phyloP scores from a whole-genome alignment of 176 grass and related monocot genomes.

The Canna indica region DNA sequence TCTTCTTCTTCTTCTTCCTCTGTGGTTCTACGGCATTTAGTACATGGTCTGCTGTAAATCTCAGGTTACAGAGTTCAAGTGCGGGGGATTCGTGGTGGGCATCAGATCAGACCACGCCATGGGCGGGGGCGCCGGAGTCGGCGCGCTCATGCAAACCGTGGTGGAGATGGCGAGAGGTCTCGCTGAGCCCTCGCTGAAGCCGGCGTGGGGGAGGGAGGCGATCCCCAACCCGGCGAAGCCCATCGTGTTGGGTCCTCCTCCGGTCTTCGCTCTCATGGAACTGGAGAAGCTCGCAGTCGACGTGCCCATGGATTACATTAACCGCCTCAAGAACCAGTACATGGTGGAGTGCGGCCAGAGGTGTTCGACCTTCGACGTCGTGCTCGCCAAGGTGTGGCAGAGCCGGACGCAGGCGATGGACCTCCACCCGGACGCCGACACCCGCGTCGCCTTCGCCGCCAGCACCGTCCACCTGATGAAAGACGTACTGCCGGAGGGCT shows the following conservation, averaged over 20 bases:
- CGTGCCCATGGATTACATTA: neutral
- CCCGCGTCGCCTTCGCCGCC: neutral
- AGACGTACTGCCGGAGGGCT: slow-evolving; percentile 16
- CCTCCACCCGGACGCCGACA: neutral
- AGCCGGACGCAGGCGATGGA: neutral
- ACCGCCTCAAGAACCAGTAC: neutral
- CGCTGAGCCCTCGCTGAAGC: slow-evolving; percentile 26
- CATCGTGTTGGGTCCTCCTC: slow-evolving; percentile 22
- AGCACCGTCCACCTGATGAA: neutral
- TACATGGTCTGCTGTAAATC: neutral
- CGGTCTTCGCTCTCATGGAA: slow-evolving; percentile 31
- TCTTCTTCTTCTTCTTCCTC: neutral
- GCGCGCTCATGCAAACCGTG: slow-evolving; percentile 45
- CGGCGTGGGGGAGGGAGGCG: slow-evolving; percentile 52
- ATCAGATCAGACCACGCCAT: slow-evolving; percentile 57
- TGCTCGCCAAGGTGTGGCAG: neutral
- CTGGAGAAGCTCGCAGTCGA: slow-evolving; percentile 17
- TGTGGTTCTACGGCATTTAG: too few relatives aligned
- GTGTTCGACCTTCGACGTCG: neutral
- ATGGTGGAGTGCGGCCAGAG: neutral
- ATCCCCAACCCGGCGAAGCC: slow-evolving; percentile 40
- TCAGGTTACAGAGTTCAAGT: slow-evolving; percentile 62
- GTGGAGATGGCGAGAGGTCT: slow-evolving; percentile 52
- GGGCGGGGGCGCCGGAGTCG: slow-evolving; percentile 46
- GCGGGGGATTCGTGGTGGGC: slow-evolving; percentile 57